A percentile compares a stretch with the other conserved stretches of the same genome.
These are phyloP conservation scores for Rutstroemia sydowiana DNA, from an alignment of 2,329 filamentous ascomycete species.

Conservation along the genomic window DNA sequence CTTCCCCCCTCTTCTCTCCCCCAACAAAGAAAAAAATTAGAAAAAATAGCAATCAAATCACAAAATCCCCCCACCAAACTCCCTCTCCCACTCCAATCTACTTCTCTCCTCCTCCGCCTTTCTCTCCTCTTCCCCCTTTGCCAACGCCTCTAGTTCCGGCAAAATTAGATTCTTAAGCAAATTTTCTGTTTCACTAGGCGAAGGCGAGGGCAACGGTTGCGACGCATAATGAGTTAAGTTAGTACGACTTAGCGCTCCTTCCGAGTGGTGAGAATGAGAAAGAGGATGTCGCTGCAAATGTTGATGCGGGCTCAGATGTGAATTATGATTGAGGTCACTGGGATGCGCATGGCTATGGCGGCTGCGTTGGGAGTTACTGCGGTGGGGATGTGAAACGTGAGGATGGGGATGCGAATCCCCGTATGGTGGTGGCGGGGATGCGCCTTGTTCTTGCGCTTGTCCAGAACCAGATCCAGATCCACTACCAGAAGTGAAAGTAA, in stretches of 20 bases:
- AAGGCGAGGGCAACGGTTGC: not conserved
- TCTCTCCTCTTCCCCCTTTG: constrained; percentile 2
- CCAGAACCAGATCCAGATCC: not conserved
- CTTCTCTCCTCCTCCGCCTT: constrained; percentile 4
- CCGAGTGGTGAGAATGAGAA: too few relatives aligned
- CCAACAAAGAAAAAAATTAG: too few relatives aligned
- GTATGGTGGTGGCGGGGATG: not conserved
- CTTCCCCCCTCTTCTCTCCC: too few relatives aligned
- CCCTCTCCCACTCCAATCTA: constrained; percentile 6
- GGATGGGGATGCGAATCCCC: not conserved
- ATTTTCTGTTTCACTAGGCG: constrained; percentile 4
- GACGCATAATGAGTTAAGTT: not conserved
- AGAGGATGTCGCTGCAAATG: too few relatives aligned
- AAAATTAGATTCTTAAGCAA: constrained; percentile 6
- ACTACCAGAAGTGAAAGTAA: constrained; percentile 3
- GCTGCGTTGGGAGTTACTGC: not conserved
- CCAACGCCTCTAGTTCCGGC: constrained; percentile 3
- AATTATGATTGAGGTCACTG: not conserved
- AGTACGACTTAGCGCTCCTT: not conserved
- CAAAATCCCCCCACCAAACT: constrained; percentile 6
- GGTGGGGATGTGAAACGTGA: not conserved
- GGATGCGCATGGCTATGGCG: not conserved
- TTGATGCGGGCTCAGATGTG: not conserved
- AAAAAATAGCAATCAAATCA: too few relatives aligned
- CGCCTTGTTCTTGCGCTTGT: not conserved